These are phyloP conservation scores for Aquilaria yunnanensis DNA, from an alignment of 345 rosid species.

Conservation along the genomic window DNA sequence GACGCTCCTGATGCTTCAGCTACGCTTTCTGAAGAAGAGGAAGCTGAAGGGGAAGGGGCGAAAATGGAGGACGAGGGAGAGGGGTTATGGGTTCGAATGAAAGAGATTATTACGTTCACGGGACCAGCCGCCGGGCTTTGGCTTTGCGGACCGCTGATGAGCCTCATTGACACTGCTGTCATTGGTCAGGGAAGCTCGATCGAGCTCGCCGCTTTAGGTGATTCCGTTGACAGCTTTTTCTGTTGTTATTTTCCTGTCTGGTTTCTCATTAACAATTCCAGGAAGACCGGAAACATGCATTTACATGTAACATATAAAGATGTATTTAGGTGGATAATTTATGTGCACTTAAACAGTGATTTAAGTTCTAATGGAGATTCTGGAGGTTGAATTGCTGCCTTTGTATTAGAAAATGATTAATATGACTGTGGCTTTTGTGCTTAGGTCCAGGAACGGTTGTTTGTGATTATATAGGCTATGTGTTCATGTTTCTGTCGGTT, in stretches of 20 bases:
- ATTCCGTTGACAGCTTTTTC: not conserved
- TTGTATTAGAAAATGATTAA: not conserved
- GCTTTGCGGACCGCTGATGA: slow-evolving; percentile 94
- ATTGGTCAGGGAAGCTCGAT: slow-evolving; percentile 86
- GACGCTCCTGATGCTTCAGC: slow-evolving; percentile 13
- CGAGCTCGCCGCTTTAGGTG: slow-evolving; percentile 95
- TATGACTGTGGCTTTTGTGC: not conserved
- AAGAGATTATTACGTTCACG: slow-evolving; percentile 73
- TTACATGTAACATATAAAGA: not conserved
- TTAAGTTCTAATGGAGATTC: not conserved
- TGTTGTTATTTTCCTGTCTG: not conserved
- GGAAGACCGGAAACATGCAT: not conserved
- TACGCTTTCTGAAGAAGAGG: slow-evolving; percentile 11
- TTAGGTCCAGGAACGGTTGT: slow-evolving; percentile 51
- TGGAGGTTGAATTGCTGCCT: not conserved
- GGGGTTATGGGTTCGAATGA: slow-evolving; percentile 70
- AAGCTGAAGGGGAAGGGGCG: slow-evolving; percentile 14
- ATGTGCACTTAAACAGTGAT: not conserved
- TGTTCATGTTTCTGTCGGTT: slow-evolving; percentile 56
- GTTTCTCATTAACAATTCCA: not conserved
- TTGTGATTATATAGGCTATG: slow-evolving; percentile 45
- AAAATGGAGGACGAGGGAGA: slow-evolving; percentile 16
- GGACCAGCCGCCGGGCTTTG: slow-evolving; percentile 92
- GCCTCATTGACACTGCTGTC: slow-evolving; percentile 87
- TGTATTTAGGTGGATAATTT: too few species aligned